Evolutionary conservation across 2,329 filamentous ascomycete genomes (phyloP), one percentile per base, ranked within the genome.

Genomic region (Xylariaceae sp.): DNA sequence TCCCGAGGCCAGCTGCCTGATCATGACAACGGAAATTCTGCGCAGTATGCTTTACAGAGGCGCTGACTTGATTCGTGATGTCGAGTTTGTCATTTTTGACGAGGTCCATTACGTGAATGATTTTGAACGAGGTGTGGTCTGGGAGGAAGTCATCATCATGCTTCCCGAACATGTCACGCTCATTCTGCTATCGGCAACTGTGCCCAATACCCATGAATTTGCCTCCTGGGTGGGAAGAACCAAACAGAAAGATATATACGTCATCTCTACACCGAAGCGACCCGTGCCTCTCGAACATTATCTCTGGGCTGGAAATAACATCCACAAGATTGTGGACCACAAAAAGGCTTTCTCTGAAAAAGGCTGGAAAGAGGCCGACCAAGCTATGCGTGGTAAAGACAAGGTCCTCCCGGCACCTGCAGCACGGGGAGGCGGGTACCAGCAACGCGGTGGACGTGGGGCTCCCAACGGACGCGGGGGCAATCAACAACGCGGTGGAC

Each of bases 141-240:
- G 94, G 94, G 94, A 99, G 72, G 94, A 99, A 72, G 94, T 99
- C 65, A 99, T 99, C 67, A 99, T 99, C 66, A 97, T 99, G 94
- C 79, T 99, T 53, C 94, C 94, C 0, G 91, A 96, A 69, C 94
- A 99, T 72, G 90, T 99, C 40, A 95, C 94, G 1, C 80, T 99
- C 27, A 99, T 99, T 62, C 76, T 97, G 1, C 80, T 99, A 2
- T 99, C 94, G 3, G 94, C 94, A 0, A 99, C 94, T 0, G 94
- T 99, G 0, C 94, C 94, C 1, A 99, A 99, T 69, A 97, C 94
- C 0, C 84, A 96, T 60, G 94, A 99, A 69, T 99, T 99, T 65
- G 94, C 94, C 1, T 97, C 91, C 0, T 99, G 94, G 94, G 92
- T 99, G 29, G 94, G 94, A 8, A 83, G 94, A 49, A 99, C 94